Conservation (phyloP, 805 yeast genomes). For the Nakazawaea laoshanensis region DNA sequence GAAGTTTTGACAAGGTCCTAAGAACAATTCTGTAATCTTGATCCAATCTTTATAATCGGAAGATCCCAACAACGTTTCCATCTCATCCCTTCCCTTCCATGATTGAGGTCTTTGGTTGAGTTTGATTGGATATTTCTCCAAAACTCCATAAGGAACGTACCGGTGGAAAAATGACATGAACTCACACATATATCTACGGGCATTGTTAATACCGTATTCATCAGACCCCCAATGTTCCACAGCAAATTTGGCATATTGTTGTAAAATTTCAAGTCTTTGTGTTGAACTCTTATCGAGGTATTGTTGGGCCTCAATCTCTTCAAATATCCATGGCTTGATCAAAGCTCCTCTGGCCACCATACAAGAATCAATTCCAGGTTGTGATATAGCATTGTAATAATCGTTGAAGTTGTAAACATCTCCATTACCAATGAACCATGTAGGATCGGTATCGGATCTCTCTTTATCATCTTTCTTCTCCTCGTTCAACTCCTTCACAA, state of each 20-base stretch:
- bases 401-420: constrained; percentile 83
- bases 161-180: constrained; percentile 90
- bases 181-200: constrained; percentile 90
- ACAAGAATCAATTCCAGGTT: constrained; percentile 76
- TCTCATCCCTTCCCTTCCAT: constrained; percentile 88
- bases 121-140: constrained; percentile 82
- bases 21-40: constrained; percentile 88
- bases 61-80: constrained; percentile 84
- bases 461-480: constrained; percentile 54
- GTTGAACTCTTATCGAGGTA: constrained; percentile 84
- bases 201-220: constrained; percentile 81
- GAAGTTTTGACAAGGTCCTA: constrained; percentile 76
- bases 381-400: constrained; percentile 66
- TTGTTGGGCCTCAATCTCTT: constrained; percentile 86
- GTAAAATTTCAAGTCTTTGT: constrained; percentile 75
- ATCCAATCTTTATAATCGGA: constrained; percentile 91
- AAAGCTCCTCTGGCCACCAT: constrained; percentile 98
- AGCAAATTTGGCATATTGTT: constrained; percentile 68
- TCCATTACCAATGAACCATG: constrained; percentile 91
- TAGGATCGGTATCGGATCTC: constrained; percentile 44
- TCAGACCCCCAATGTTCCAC: constrained; percentile 98
- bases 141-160: constrained; percentile 88
- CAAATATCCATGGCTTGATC: constrained; percentile 98
- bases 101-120: constrained; percentile 90
- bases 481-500: constrained; percentile 52